Evolutionary conservation across 2,329 filamentous ascomycete genomes (phyloP).

Genomic region (Fusarium newnesense): DNA sequence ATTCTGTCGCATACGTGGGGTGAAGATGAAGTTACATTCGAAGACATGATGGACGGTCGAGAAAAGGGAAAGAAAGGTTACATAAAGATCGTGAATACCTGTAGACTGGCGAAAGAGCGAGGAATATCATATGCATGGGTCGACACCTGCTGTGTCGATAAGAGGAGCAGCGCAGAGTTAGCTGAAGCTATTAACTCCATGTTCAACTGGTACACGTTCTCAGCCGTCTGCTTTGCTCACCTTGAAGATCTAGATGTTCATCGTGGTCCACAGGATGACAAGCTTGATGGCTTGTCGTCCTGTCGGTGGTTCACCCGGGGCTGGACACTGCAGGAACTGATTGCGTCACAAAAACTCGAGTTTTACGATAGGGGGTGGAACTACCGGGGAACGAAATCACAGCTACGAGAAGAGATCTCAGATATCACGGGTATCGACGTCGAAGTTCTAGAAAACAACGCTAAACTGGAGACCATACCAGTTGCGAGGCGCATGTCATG

Average conservation of each 20-base stretch:
- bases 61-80: background rate
- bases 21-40: background rate
- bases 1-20: conserved; percentile 10
- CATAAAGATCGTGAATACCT: background rate
- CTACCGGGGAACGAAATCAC: background rate
- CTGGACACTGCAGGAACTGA: conserved; percentile 13
- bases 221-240: background rate
- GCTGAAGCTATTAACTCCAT: conserved; percentile 5
- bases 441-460: background rate
- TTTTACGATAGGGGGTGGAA: background rate
- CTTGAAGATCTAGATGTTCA: background rate
- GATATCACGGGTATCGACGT: background rate
- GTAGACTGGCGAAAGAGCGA: background rate
- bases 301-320: conserved; percentile 11
- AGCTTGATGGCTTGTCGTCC: background rate
- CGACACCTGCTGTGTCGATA: conserved; percentile 6
- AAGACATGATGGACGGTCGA: background rate
- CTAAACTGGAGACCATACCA: background rate
- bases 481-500: conserved; percentile 16
- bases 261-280: fast-evolving
- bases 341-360: background rate
- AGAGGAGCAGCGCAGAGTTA: conserved; percentile 5
- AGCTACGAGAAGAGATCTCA: background rate
- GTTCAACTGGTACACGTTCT: conserved; percentile 1
- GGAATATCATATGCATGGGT: background rate